Conservation (phyloP, 108 stramenopile species). For the Discostella pseudostelligera region DNA sequence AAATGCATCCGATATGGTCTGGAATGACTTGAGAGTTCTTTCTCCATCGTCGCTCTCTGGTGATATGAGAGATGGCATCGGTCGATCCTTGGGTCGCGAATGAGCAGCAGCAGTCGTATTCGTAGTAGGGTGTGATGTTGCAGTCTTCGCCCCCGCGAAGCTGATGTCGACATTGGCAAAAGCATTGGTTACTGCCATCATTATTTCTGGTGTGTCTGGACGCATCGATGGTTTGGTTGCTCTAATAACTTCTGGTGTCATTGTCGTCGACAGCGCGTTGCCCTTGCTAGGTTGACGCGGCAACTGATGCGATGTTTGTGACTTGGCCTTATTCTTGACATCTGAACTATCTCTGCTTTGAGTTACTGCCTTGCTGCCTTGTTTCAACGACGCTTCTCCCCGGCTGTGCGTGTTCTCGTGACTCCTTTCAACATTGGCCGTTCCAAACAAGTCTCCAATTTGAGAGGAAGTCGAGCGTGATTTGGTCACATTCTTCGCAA, state of each 20-base stretch:
- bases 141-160: constrained; percentile 15
- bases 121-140: background rate
- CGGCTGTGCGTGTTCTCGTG: no score
- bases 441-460: background rate
- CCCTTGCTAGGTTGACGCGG: background rate
- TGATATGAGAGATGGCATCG: background rate
- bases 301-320: no score
- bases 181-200: constrained; percentile 28
- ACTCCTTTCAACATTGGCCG: background rate
- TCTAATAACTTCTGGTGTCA: constrained; percentile 27
- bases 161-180: constrained; percentile 44
- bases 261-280: constrained; percentile 16
- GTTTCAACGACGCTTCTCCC: no score
- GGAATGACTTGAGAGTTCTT: background rate
- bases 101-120: background rate
- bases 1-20: constrained; percentile 34
- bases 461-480: background rate
- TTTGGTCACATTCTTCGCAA: background rate
- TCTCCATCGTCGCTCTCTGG: background rate
- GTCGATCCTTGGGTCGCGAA: background rate
- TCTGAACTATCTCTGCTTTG: no score
- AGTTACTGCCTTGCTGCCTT: no score
- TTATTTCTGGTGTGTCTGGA: constrained; percentile 8
- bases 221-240: constrained; percentile 7
- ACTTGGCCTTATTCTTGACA: no score